phyloP scores from a whole-genome alignment of 2,329 filamentous ascomycete genomes.

The Cercospora citrullina region DNA sequence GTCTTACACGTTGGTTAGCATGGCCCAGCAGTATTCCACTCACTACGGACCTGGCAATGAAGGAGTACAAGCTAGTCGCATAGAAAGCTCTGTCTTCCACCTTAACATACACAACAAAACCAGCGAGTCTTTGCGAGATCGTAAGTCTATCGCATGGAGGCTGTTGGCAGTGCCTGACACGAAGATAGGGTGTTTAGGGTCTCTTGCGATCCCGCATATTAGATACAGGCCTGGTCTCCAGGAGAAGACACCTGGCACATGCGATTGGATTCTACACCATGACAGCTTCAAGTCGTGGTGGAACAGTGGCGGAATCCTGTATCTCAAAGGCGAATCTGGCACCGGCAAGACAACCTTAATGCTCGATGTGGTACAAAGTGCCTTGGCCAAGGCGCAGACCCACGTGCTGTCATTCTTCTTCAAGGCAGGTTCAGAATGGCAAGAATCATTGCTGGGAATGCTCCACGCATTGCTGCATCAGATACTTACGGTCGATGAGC shows the following conservation, averaged over 20 bases:
- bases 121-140: too few relatives aligned
- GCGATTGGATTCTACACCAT: background rate
- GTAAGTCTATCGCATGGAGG: background rate
- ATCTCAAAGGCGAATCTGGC: background rate
- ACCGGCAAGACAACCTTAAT: background rate
- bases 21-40: too few relatives aligned
- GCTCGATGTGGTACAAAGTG: background rate
- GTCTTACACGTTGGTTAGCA: too few relatives aligned
- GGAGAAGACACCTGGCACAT: background rate
- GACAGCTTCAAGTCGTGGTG: background rate
- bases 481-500: background rate
- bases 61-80: too few relatives aligned
- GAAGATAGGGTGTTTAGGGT: background rate
- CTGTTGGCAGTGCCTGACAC: background rate
- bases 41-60: too few relatives aligned
- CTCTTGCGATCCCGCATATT: background rate
- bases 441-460: background rate
- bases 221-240: background rate
- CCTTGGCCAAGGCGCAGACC: background rate
- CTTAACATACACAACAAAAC: too few relatives aligned
- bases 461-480: background rate
- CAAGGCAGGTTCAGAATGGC: background rate
- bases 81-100: too few relatives aligned
- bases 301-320: background rate
- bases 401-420: background rate